These are phyloP conservation scores for Bonnemaisonia californica DNA, from an alignment of 31 red algal species.

Conservation along the genomic window DNA sequence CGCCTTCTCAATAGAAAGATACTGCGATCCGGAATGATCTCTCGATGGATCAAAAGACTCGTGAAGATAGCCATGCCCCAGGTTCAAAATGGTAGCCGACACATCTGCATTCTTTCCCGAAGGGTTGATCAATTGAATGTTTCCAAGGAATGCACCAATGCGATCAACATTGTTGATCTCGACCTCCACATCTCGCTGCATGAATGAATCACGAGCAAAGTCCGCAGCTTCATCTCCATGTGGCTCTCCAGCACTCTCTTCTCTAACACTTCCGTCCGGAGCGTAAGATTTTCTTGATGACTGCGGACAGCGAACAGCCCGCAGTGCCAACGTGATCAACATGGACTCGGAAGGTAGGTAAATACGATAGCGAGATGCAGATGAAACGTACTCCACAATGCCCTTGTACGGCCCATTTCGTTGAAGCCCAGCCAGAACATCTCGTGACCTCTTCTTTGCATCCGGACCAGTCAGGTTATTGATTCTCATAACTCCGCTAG, in stretches of 20 bases:
- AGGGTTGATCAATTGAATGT: constrained; percentile 44
- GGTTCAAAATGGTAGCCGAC: constrained; percentile 52
- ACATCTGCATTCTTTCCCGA: constrained; percentile 71
- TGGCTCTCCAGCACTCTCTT: constrained; percentile 54
- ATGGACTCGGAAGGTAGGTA: constrained; percentile 74
- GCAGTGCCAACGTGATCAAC: constrained; percentile 77
- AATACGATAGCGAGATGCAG: constrained; percentile 69
- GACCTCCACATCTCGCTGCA: constrained; percentile 91
- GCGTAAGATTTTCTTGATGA: constrained; percentile 52
- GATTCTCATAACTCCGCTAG: constrained; percentile 39
- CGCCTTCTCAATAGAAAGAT: constrained; percentile 39
- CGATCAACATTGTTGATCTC: constrained; percentile 77
- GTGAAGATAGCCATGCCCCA: constrained; percentile 82
- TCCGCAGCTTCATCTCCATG: constrained; percentile 83
- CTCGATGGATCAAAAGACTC: constrained; percentile 71
- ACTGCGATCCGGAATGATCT: constrained; percentile 46
- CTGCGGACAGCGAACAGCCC: constrained; percentile 80
- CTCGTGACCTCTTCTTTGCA: constrained; percentile 78
- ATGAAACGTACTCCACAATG: constrained; percentile 82
- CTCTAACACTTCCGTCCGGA: constrained; percentile 55
- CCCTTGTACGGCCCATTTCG: constrained; percentile 76
- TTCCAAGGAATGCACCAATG: constrained; percentile 91
- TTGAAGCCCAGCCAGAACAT: constrained; percentile 72
- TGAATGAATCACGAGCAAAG: constrained; percentile 65
- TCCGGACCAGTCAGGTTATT: constrained; percentile 85